phyloP scores from a whole-genome alignment of 768 basidiomycete species.

The Kwoniella sp. region DNA sequence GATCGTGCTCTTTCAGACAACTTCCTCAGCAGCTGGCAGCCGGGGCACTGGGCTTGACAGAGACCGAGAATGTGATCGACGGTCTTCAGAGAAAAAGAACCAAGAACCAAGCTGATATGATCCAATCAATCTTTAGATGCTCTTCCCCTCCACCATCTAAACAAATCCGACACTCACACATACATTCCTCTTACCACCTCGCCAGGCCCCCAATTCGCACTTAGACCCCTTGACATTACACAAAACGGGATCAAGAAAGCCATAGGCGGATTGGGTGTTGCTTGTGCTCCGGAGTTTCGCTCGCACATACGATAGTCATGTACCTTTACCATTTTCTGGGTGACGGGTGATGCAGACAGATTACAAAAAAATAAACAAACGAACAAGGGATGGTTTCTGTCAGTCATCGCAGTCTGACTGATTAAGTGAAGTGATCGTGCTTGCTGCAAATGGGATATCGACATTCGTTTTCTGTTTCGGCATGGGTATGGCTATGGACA shows the following conservation, averaged over 20 bases:
- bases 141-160: slow-evolving; percentile 58
- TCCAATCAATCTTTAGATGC: slow-evolving; percentile 52
- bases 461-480: background rate
- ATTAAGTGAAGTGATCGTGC: too few relatives aligned
- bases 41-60: too few relatives aligned
- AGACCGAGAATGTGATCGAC: too few relatives aligned
- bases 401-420: background rate
- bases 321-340: too few relatives aligned
- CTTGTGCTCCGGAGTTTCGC: too few relatives aligned
- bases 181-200: background rate
- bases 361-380: background rate
- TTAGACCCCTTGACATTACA: too few relatives aligned
- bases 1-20: too few relatives aligned
- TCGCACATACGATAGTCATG: slow-evolving; percentile 1
- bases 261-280: too few relatives aligned
- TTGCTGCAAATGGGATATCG: background rate
- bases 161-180: slow-evolving; percentile 7
- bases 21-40: too few relatives aligned
- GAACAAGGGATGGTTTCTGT: background rate
- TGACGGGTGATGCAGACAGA: background rate
- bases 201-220: too few relatives aligned
- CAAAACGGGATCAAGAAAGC: too few relatives aligned
- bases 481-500: background rate
- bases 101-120: background rate
- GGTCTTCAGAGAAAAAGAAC: too few relatives aligned